Evolutionary conservation across 2,329 filamentous ascomycete species (phyloP), one percentile per base, ranked within the genome.

Genomic region (Neopestalotiopsis sp.): DNA sequence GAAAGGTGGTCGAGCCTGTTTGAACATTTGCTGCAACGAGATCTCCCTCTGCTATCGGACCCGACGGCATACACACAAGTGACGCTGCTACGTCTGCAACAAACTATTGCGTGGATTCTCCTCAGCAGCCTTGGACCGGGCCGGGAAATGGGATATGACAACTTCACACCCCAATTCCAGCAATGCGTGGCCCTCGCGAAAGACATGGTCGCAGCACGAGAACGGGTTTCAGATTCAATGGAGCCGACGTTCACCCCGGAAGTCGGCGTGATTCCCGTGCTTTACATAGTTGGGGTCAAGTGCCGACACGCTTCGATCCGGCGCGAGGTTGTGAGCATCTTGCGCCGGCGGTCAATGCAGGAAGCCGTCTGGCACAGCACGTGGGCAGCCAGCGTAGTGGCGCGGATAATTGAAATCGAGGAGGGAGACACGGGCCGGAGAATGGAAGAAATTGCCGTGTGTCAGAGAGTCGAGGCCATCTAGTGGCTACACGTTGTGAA

Each of bases 291-390:
- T 40, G 79, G 78, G n/a, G 73, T 66, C 65, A 80, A 81, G 71
- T 81, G 79, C 71, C 76, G 80, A 32, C 70, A 81, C 72, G 77
- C 79, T 1, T 56, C 28, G 2, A 71, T 81, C 53, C 75, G 79
- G 45, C 79, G 79, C 45, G 68, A 77, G 66, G 75, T 70, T 42
- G 67, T 81, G 68, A 58, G 66, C 28, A 71, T 79, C 20, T 67
- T 79, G 63, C 64, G 70, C n/a, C 64, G 70, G n/a, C 71, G 69
- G 38, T 70, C 70, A 40, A 71, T 78, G 57, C 74, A 73, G 65
- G 79, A 81, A 69, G 79, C 75, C 9, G 73, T 75, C 70, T 81
- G 79, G 79, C 76, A 80, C 72, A 81, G 78, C 63, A 69, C 74
- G 34, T 71, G 59, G 67, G 67, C 77, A 57, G 76, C 77, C 14